Evolutionary conservation across 108 stramenopile species (phyloP), one percentile per base, ranked within the genome.

Genomic region (Cylindrotheca closterium): DNA sequence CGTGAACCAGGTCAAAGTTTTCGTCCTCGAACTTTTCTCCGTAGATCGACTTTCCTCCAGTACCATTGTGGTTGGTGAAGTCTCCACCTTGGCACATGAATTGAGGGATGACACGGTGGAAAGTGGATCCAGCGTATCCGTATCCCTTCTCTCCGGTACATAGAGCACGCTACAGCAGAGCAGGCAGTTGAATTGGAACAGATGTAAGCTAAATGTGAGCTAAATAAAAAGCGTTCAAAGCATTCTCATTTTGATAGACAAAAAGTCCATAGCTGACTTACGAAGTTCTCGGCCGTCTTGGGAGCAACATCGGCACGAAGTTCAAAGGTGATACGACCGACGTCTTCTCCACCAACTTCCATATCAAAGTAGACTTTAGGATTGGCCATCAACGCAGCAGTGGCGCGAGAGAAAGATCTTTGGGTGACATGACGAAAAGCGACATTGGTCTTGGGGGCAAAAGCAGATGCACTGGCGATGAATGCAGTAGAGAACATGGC

Each of bases 141-240:
- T 87, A 88, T 70, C 92, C 92, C 60, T 91, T 68, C 80, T 97
- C 96, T 32, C 97, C 98, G 10, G 97, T 98, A 71, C 98, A 99
- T 7, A 99, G 85, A n/a, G 86, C 86, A 53, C 96, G 89, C 74
- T 95, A 95, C 79, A 86, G 86, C 61, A 87, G 22, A n/a, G 2
- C 17, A 54, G 53, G 17, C 2, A 27, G 27, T 54, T 4, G 26
- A 1, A n/a, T 1, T 27, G 1, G 27, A 3, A n/a, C 17, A 52
- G n/a, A 1, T 27, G 17, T n/a, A 54, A 28, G 17, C 18, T 23
- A 17, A 54, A 28, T 54, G 27, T 22, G 18, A 18, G 17, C 1
- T 3, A 1, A 28, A 54, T n/a, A 47, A 47, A 2, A 45, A 15
- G 42, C 8, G 15, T 12, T 12, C 12, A 45, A 15, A 12, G 15